Base-by-base conservation (phyloP, 2,329 filamentous ascomycete species). In the Xylariaceae sp. region DNA sequence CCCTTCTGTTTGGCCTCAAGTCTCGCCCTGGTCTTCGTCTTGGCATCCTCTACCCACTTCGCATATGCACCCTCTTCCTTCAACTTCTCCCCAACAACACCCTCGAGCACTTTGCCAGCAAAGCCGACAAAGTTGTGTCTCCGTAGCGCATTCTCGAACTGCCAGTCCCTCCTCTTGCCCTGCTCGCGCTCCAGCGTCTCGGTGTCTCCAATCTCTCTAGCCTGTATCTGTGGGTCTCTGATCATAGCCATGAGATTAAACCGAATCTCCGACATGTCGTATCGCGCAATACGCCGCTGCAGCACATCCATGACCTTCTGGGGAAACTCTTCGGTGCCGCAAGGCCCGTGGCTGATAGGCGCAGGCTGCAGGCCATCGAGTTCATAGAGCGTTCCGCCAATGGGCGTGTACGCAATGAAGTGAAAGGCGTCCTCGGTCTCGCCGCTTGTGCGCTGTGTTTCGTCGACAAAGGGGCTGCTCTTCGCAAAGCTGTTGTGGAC, bases 41-140 rank as follows among this genome's bases (percentile, higher is more conserved):
- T 78, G 14, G 83, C 83, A 49, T 87, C 83, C 47, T 81, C 80
- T 14, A 94, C 72, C 89, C 89, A 95, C 61, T 74, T 73, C 1
- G 85, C 77, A 67, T 92, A 94, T 11, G 76, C 83, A 2, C 78
- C 75, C 1, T 81, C 86, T 56, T 86, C 78, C 52, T 76, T 74
- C 38, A 95, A 66, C 75, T 95, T 96, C 53, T 73, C 68, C 56
- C 72, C 77, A n/a, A 90, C 87, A 4, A 96, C 92, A 1, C 84
- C 87, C 75, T 94, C 95, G 60, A 96, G 73, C 53, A 96, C 76
- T 74, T 96, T 90, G 11, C 89, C 90, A 3, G 92, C 87, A 63
- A 99, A 96, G 0, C 90, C 92, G 1, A 99, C 89, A 73, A 99
- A 99, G 70, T 99, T 99, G 70, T 96, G 92, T 61, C 88, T 76